phyloP scores from a whole-genome alignment of 257 asterid genomes.

The Solanum chilense region DNA sequence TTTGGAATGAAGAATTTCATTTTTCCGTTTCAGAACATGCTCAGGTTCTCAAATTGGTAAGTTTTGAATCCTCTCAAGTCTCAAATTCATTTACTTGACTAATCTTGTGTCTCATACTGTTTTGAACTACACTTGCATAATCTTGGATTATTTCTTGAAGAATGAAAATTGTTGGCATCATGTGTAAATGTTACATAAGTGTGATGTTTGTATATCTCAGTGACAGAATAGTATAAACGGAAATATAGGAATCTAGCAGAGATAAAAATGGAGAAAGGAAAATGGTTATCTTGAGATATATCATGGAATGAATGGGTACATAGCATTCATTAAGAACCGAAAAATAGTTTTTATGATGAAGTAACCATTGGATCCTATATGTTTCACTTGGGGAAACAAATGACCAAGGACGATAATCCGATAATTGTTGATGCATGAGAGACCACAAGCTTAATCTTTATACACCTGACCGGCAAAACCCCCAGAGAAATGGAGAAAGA shows the following conservation, averaged over 20 bases:
- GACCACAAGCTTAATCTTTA: background rate
- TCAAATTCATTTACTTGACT: background rate
- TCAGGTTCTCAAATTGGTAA: constrained; percentile 28
- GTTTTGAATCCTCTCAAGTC: background rate
- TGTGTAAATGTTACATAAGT: background rate
- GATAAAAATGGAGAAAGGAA: background rate
- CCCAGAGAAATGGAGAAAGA: background rate
- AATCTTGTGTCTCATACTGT: background rate
- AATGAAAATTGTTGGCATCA: background rate
- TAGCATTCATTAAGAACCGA: background rate
- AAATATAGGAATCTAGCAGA: background rate
- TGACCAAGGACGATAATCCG: background rate
- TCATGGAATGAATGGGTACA: background rate
- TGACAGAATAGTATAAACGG: background rate
- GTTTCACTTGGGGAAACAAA: background rate
- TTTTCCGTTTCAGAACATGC: constrained; percentile 30
- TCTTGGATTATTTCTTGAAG: background rate
- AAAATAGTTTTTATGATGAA: background rate
- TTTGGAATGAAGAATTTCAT: constrained; percentile 40
- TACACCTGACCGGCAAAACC: background rate
- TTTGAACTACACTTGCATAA: too few species aligned
- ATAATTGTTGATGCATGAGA: background rate
- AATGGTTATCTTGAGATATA: too few species aligned
- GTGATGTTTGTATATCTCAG: background rate
- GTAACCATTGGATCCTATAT: background rate